Evolutionary conservation across 2,329 filamentous ascomycete species (phyloP), one percentile per base, ranked within the genome.

Genomic region (Zasmidium cellare): DNA sequence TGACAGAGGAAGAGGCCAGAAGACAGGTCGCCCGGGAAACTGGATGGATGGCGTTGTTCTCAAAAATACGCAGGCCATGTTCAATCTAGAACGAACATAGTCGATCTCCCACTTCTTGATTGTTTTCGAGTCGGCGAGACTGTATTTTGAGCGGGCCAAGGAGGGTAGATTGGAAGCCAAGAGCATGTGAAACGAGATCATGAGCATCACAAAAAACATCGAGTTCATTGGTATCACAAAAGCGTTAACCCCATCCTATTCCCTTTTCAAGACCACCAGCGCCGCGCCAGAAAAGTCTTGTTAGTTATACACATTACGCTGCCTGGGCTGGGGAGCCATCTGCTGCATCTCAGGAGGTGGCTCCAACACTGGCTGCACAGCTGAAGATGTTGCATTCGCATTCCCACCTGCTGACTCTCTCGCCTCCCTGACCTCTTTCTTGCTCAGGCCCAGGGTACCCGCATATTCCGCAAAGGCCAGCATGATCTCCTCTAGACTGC

Each of bases 381-480:
- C 35, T 9, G 35, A 41, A 41, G 25, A 6, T 28, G 25, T 28
- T 28, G 25, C 35, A 41, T 41, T n/a, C 16, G 35, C 35, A 6
- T 41, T 41, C 3, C 35, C 35, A 41, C 35, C 35, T 3, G 35
- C 35, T 5, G 72, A 87, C 70, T 91, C 87, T 71, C 82, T 87
- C 3, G 91, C 92, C 56, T 88, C 77, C 66, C 87, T 82, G 65
- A 96, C 79, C 67, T 97, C 92, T 55, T 82, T 81, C 60, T 82
- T 79, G 41, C 80, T 87, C 62, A 97, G 76, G 47, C 88, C 84
- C 65, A 96, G 77, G 60, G 90, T 86, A 35, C 79, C 77, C 62
- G 87, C 82, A 73, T 92, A 97, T 57, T 85, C 84, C 57, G 87
- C 89, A 75, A 96, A 97, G 20, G 82, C 85, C 11, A 76, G 72